A percentile compares a stretch with the other conserved stretches of the same genome.
These are phyloP conservation scores for Strobilomyces echinocephalus DNA, from an alignment of 768 basidiomycete genomes.

Conservation along the genomic window DNA sequence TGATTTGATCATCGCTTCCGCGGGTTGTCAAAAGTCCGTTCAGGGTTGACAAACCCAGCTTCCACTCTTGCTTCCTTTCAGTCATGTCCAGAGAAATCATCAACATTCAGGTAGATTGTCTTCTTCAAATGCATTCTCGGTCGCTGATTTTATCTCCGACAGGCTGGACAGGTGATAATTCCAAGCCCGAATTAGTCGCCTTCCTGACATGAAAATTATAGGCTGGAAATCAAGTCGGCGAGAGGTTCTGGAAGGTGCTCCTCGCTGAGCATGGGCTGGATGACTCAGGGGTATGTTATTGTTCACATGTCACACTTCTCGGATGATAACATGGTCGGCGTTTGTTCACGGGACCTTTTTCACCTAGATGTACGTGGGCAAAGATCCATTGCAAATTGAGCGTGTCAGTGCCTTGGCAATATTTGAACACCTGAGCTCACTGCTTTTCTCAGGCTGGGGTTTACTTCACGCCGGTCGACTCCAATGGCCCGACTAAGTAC, in stretches of 20 bases:
- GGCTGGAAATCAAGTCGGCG: conserved; percentile 78
- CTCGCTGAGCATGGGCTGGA: conserved; percentile 83
- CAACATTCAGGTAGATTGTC: conserved; percentile 61
- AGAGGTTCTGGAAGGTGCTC: conserved; percentile 86
- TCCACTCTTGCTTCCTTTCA: conserved; percentile 15
- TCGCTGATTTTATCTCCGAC: conserved; percentile 9
- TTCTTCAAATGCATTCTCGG: background rate
- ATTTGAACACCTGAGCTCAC: background rate
- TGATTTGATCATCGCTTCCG: conserved; percentile 6
- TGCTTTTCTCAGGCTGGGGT: conserved; percentile 55
- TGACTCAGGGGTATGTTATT: conserved; percentile 51
- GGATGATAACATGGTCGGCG: conserved; percentile 14
- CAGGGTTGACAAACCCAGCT: conserved; percentile 3
- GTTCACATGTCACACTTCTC: conserved; percentile 2
- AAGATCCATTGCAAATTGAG: conserved; percentile 68
- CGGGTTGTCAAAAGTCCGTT: conserved; percentile 7
- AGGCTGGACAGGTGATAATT: conserved; percentile 65
- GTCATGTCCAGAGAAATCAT: conserved; percentile 76
- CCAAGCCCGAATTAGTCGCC: conserved; percentile 1
- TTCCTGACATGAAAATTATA: conserved; percentile 27
- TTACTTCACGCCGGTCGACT: conserved; percentile 73
- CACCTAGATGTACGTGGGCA: conserved; percentile 60
- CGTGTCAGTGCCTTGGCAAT: conserved; percentile 45
- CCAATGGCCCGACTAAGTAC: conserved; percentile 55
- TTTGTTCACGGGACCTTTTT: conserved; percentile 6